Conservation (phyloP, 2,329 filamentous ascomycete genomes). For the Diplodia corticola region DNA sequence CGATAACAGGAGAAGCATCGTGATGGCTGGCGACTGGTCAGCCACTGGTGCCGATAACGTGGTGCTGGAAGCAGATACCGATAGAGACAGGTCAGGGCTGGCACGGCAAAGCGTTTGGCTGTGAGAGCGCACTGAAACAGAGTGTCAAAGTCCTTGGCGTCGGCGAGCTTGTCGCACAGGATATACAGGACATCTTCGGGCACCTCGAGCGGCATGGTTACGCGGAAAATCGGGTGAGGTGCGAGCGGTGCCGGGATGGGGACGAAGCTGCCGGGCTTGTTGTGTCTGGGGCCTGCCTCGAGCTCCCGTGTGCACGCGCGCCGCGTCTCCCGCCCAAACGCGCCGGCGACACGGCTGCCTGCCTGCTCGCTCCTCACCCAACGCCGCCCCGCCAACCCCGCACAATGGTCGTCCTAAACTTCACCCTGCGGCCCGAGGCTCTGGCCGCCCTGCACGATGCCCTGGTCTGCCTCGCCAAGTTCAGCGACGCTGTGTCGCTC, state of each 20-base stretch:
- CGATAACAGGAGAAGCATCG: constrained; percentile 45
- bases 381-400: neutral
- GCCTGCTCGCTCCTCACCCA: neutral
- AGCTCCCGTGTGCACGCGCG: constrained; percentile 18
- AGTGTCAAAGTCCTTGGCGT: constrained; percentile 58
- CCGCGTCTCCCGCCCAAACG: neutral
- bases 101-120: constrained; percentile 57
- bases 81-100: constrained; percentile 64
- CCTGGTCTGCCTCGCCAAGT: constrained; percentile 73
- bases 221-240: neutral
- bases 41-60: neutral
- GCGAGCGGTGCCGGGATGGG: neutral
- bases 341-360: constrained; percentile 3
- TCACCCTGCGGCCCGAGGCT: constrained; percentile 72
- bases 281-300: constrained; percentile 9
- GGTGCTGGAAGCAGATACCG: constrained; percentile 48
- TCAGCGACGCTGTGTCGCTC: constrained; percentile 75
- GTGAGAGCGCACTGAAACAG: constrained; percentile 61
- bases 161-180: constrained; percentile 60
- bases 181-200: constrained; percentile 63
- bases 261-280: constrained; percentile 25
- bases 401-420: constrained; percentile 59
- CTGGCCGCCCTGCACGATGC: constrained; percentile 70
- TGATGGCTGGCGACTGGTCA: constrained; percentile 38
- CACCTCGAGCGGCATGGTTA: constrained; percentile 33